Base-by-base conservation (phyloP, 1,284 basidiomycete species). In the Violaceomyces palustris region DNA sequence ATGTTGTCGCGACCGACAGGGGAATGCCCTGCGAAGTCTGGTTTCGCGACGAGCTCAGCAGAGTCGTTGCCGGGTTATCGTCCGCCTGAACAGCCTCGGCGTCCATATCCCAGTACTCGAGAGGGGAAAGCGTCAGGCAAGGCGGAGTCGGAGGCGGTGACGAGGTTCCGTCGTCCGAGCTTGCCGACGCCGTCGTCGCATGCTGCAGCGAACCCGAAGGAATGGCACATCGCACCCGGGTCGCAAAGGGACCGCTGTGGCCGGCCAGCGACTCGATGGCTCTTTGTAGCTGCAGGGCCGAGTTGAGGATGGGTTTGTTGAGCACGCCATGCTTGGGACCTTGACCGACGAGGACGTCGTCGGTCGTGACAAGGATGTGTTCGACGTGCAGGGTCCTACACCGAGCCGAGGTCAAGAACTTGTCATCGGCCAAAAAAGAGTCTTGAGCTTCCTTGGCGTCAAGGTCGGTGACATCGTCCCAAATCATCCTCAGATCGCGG, bases 331-430 rank as follows among this genome's bases (percentile, higher is more conserved):
- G 60, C 3, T 61, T 51, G 18, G 60, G 54, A 9, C 64, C 69
- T 10, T 43, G 39, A 17, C 67, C 69, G 5, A 47, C 46, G 38
- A 67, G 61, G 26, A 69, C 55, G 22, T 65, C 61, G 38, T 72
- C 66, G 24, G 69, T 63, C 11, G 69, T 71, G 31, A 72, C 38
- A 25, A 72, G 59, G 42, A 70, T 61, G 42, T 72, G 69, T 21
- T 66, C 68, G 29, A 72, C 59, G 9, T 56, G 55, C 5, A 64
- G 42, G 8, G 41, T 40, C 4, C 50, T 47, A 23, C 61, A 63
- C 11, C 50, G 50, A 8, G 50, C n/a, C n/a, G n/a, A n/a, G n/a
- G n/a, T n/a, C n/a, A n/a, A n/a, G n/a, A n/a, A n/a, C n/a, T n/a
- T n/a, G n/a, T n/a, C n/a, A n/a, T n/a, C n/a, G n/a, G n/a, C n/a